Evolutionary conservation across 2,329 filamentous ascomycete species (phyloP).

Genomic region (Polytolypa hystricis): DNA sequence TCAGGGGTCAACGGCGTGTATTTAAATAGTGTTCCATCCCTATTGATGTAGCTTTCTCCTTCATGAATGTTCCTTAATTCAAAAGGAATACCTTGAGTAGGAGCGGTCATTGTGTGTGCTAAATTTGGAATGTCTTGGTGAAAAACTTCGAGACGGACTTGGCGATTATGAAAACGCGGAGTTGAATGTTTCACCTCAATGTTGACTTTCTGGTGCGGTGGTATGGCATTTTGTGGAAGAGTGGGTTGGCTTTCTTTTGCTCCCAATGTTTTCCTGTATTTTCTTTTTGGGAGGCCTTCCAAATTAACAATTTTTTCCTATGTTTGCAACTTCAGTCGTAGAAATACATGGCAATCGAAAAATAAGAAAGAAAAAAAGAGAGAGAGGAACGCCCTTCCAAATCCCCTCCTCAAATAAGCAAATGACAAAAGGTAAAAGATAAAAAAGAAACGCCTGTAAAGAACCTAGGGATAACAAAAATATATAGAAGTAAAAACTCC

Average conservation of each 20-base stretch:
- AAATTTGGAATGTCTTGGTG: background rate
- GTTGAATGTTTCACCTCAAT: no score
- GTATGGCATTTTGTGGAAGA: no score
- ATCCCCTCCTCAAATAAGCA: background rate
- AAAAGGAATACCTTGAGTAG: slow-evolving; percentile 1
- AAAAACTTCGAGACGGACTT: no score
- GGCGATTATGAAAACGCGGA: no score
- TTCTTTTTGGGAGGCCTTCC: no score
- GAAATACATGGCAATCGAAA: no score
- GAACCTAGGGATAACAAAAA: background rate
- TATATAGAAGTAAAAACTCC: background rate
- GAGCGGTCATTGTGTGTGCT: background rate
- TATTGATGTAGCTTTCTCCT: slow-evolving; percentile 3
- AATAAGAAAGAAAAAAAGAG: background rate
- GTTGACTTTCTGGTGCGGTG: no score
- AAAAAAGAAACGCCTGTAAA: background rate
- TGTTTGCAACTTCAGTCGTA: no score
- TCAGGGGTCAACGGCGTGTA: background rate
- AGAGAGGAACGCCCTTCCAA: background rate
- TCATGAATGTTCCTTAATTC: background rate
- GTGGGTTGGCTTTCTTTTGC: no score
- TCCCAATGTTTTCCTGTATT: no score
- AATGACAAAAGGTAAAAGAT: background rate
- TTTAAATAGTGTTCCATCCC: slow-evolving; percentile 1
- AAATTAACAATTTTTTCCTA: no score